phyloP scores from a whole-genome alignment of 345 rosid genomes.

The Hibiscus trionum region DNA sequence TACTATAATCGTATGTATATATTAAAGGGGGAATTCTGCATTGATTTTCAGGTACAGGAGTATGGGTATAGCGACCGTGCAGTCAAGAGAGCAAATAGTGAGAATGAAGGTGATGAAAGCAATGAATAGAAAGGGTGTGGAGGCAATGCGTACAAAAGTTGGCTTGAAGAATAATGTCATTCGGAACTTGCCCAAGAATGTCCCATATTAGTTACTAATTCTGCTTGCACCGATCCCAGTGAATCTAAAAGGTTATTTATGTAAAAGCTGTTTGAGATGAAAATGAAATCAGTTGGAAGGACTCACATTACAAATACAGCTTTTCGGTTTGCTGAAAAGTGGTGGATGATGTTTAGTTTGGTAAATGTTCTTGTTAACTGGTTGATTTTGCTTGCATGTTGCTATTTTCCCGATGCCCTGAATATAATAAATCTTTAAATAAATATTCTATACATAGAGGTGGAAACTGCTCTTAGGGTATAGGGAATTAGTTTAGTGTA shows the following conservation, averaged over 20 bases:
- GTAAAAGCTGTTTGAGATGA: background rate
- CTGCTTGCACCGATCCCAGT: background rate
- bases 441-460: no score
- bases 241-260: background rate
- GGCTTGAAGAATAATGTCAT: conserved; percentile 82
- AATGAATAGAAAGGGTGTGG: conserved; percentile 56
- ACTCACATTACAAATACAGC: background rate
- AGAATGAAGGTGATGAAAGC: background rate
- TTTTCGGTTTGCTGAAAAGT: background rate
- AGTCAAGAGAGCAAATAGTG: conserved; percentile 1
- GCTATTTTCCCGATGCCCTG: background rate
- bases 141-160: conserved; percentile 65
- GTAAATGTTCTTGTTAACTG: background rate
- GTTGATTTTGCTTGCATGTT: background rate
- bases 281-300: background rate
- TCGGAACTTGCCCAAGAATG: conserved; percentile 81
- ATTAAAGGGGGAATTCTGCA: background rate
- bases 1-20: background rate
- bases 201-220: conserved; percentile 37
- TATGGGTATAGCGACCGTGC: background rate
- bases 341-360: background rate
- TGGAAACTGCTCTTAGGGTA: no score
- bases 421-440: background rate
- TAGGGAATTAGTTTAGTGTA: no score
- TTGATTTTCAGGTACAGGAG: conserved; percentile 1